phyloP scores from a whole-genome alignment of 495 filamentous ascomycete genomes.

The Aspergillus nanangensis region DNA sequence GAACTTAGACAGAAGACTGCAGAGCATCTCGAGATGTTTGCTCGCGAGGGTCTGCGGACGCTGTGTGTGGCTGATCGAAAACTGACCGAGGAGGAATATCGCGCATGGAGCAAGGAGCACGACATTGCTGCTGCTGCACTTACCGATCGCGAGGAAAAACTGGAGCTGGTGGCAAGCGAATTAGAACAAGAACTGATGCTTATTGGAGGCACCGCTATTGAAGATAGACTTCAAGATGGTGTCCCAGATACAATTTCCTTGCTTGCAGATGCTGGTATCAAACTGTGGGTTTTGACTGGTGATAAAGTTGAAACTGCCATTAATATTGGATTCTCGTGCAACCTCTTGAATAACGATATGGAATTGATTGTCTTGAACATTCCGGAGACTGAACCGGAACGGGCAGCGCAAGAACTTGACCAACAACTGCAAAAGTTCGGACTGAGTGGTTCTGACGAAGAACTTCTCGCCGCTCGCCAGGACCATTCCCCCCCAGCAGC shows the following conservation, averaged over 20 bases:
- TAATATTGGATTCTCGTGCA: slow-evolving; percentile 99
- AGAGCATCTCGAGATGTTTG: slow-evolving; percentile 94
- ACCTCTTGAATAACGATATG: slow-evolving; percentile 96
- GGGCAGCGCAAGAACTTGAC: slow-evolving; percentile 67
- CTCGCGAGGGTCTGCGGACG: slow-evolving; percentile 89
- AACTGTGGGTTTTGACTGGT: slow-evolving; percentile 98
- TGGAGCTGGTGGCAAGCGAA: slow-evolving; percentile 81
- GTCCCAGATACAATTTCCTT: slow-evolving; percentile 95
- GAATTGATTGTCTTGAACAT: slow-evolving; percentile 91
- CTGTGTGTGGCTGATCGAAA: slow-evolving; percentile 89
- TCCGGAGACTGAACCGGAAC: slow-evolving; percentile 61
- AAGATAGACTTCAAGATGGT: slow-evolving; percentile 95
- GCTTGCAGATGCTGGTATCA: slow-evolving; percentile 91
- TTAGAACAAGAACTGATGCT: slow-evolving; percentile 90
- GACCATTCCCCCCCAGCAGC: slow-evolving; percentile 81
- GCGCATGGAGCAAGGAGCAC: slow-evolving; percentile 77
- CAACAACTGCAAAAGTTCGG: slow-evolving; percentile 66
- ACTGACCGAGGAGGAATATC: slow-evolving; percentile 82
- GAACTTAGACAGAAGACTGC: slow-evolving; percentile 81
- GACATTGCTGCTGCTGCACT: slow-evolving; percentile 83
- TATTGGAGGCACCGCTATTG: slow-evolving; percentile 94
- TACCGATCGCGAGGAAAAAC: slow-evolving; percentile 84
- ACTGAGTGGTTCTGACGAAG: slow-evolving; percentile 83
- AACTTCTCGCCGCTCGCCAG: slow-evolving; percentile 70
- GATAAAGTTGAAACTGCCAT: slow-evolving; percentile 99